Conservation (phyloP, 352 stramenopile species). For the Globisporangium irregulare region DNA sequence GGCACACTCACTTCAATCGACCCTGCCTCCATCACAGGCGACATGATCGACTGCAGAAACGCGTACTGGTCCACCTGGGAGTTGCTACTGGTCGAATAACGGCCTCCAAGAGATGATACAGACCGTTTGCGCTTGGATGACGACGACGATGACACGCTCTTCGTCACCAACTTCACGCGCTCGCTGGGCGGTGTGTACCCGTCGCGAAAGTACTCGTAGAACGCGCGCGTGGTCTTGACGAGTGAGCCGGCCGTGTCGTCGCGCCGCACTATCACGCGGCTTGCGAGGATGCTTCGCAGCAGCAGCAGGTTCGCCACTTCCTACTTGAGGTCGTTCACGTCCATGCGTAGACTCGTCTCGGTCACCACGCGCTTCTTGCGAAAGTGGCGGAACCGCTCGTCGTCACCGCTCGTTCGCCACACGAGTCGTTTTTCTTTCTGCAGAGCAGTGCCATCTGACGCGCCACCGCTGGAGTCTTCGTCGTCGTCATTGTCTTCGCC, state of each 20-base stretch:
- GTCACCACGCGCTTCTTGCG: constrained; percentile 14
- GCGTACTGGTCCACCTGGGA: constrained; percentile 2
- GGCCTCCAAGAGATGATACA: background rate
- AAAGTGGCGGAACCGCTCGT: constrained; percentile 8
- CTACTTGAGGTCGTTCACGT: constrained; percentile 26
- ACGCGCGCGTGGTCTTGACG: constrained; percentile 9
- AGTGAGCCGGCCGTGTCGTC: constrained; percentile 15
- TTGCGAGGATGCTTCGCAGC: constrained; percentile 18
- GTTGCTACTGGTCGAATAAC: background rate
- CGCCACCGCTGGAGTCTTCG: background rate
- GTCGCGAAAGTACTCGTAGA: constrained; percentile 11
- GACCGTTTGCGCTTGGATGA: constrained; percentile 9
- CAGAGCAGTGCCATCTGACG: background rate
- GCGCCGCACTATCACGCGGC: constrained; percentile 12
- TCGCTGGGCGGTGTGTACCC: constrained; percentile 7
- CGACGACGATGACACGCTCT: background rate
- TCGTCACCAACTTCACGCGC: background rate
- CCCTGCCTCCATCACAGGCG: constrained; percentile 11
- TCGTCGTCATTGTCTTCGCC: background rate
- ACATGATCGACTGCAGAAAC: constrained; percentile 16
- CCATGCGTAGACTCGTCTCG: constrained; percentile 15
- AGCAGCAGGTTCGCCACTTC: constrained; percentile 21
- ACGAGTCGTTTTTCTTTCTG: background rate
- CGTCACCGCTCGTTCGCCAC: background rate
- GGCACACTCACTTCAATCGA: background rate